phyloP scores from a whole-genome alignment of 1,284 basidiomycete genomes.

The Phellinidium pouzarii region DNA sequence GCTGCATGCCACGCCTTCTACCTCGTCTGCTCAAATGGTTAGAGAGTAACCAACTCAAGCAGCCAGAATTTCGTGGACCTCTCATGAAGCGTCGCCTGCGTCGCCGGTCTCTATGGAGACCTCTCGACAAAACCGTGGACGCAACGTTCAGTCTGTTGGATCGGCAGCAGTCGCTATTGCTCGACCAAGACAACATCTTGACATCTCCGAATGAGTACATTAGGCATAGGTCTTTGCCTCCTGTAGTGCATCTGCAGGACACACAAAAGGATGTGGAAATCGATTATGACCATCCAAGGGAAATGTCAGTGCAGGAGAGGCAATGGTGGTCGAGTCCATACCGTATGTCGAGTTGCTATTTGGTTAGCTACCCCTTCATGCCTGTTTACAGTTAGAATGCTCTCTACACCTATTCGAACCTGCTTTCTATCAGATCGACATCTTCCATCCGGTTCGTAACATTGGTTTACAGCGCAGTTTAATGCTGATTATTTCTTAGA shows the following conservation, averaged over 20 bases:
- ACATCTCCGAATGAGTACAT: constrained; percentile 38
- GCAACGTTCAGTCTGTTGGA: constrained; percentile 36
- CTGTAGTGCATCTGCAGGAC: constrained; percentile 32
- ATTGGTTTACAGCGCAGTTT: constrained; percentile 5
- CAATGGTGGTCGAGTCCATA: constrained; percentile 69
- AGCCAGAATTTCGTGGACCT: constrained; percentile 18
- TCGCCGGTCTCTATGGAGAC: constrained; percentile 18
- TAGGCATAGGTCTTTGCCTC: constrained; percentile 54
- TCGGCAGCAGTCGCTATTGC: constrained; percentile 49
- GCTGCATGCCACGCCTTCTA: constrained; percentile 56
- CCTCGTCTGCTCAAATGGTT: constrained; percentile 48
- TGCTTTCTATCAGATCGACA: constrained; percentile 45
- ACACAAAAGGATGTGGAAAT: constrained; percentile 19
- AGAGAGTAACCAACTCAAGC: constrained; percentile 23
- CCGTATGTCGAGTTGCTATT: constrained; percentile 38
- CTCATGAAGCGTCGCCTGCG: not conserved
- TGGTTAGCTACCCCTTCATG: not conserved
- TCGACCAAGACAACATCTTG: constrained; percentile 47
- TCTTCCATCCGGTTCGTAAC: constrained; percentile 49
- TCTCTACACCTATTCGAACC: constrained; percentile 52
- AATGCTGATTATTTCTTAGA: constrained; percentile 34
- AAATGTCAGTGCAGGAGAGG: constrained; percentile 57
- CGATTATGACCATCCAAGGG: constrained; percentile 37
- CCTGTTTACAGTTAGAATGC: constrained; percentile 54
- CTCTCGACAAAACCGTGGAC: constrained; percentile 30